A percentile compares a stretch with the other conserved stretches of the same genome.
Conservation (phyloP, 345 rosid species). For the Ailanthus altissimus region DNA sequence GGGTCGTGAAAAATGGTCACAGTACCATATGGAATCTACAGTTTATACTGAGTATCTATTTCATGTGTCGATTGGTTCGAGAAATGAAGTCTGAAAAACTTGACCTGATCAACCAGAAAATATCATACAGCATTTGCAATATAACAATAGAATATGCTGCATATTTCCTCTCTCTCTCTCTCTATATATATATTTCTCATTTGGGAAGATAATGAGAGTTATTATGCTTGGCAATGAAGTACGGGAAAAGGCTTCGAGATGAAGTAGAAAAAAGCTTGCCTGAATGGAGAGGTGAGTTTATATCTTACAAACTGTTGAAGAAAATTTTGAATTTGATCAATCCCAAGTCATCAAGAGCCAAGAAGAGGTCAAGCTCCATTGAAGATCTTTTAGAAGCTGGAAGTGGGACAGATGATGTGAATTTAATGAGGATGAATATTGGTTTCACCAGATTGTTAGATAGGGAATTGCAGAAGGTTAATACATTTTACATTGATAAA, state of each 20-base stretch:
- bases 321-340: conserved; percentile 34
- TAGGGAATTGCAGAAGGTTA: conserved; percentile 39
- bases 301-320: conserved; percentile 48
- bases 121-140: background rate
- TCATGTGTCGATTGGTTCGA: conserved; percentile 11
- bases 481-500: conserved; percentile 41
- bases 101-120: background rate
- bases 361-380: conserved; percentile 22
- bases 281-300: conserved; percentile 38
- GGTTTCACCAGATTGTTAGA: conserved; percentile 35
- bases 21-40: background rate
- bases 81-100: background rate
- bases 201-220: background rate
- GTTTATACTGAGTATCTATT: background rate
- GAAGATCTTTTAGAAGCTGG: conserved; percentile 13
- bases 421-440: conserved; percentile 7
- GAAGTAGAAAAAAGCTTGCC: conserved; percentile 39
- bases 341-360: background rate
- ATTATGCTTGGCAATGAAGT: conserved; percentile 31
- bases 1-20: background rate
- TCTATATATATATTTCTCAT: background rate
- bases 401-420: conserved; percentile 6
- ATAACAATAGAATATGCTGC: background rate
- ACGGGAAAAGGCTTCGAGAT: conserved; percentile 38
- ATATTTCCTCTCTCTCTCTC: background rate